Base-by-base conservation (phyloP, 345 rosid species). In the Isatis tinctoria region DNA sequence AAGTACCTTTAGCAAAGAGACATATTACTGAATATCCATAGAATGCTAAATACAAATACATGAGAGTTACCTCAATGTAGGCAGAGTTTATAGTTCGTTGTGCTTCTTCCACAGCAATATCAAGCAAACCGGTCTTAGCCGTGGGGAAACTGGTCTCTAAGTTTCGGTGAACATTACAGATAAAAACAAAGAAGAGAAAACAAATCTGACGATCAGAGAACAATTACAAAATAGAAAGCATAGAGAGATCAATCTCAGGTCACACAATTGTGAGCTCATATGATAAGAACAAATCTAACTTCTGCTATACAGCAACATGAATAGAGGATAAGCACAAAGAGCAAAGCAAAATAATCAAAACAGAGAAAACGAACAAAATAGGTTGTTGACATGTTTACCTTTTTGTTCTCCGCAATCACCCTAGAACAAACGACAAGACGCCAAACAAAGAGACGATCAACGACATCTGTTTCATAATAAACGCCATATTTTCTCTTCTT, bases 391-490 rank as follows among this genome's bases (percentile, higher is more conserved):
- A n/a, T 3, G 9, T 2, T 8, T 53, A 89, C 97, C 96, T 89
- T 91, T 81, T 85, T 91, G 79, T 89, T 91, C 81, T 91, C 97
- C 0, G 96, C 97, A 33, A 89, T 37, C 2, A 89, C 86, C 96
- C 97, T 10, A 83, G 80, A 43, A 86, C 4, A 78, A 91, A 91
- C 4, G 97, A 91, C 60, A 85, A 12, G 3, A 81, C 52, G 47
- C 97, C 97, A 27, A 86, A 74, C 28, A 77, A 48, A 5, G 87
- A 78, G 30, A 91, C 87, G 7, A 84, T 64, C 22, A 85, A 62
- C 60, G 97, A 78, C 88, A 85, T 87, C 28, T 79, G 91, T 66
- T 81, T 85, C 69, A 91, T 79, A 18, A 83, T 84, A 41, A 83
- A 68, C 67, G 89, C 90, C 97, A 91, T 89, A 28, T 67, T 52